phyloP scores from a whole-genome alignment of 2,329 filamentous ascomycete genomes.

The Paramyrothecium roridum region DNA sequence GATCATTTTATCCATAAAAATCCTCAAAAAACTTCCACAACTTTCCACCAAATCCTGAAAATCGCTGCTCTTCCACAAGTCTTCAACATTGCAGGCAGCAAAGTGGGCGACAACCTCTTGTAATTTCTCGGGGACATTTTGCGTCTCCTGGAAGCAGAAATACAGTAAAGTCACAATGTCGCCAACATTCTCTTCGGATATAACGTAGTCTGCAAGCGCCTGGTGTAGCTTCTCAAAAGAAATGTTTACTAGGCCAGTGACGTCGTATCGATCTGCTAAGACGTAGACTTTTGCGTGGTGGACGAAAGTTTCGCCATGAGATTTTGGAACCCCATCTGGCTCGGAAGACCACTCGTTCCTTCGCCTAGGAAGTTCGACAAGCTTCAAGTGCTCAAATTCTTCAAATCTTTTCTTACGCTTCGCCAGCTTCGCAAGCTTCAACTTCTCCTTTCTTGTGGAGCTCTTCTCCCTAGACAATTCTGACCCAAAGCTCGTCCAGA shows the following conservation, averaged over 20 bases:
- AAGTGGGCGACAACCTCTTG: conserved; percentile 6
- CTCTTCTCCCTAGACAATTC: too few species aligned
- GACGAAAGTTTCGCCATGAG: conserved; percentile 4
- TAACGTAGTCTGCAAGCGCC: background rate
- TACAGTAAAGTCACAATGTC: conserved; percentile 4
- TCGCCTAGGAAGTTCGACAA: background rate
- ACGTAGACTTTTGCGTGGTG: conserved; percentile 7
- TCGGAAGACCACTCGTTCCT: background rate
- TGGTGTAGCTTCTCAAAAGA: conserved; percentile 6
- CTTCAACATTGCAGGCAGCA: conserved; percentile 7
- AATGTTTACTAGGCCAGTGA: conserved; percentile 3
- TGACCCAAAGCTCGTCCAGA: background rate
- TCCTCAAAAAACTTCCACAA: conserved; percentile 2
- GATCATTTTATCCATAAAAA: background rate
- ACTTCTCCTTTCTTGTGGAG: too few species aligned
- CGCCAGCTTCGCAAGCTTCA: too few species aligned
- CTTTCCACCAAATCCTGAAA: conserved; percentile 7
- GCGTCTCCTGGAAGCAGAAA: conserved; percentile 5
- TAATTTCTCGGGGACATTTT: conserved; percentile 2
- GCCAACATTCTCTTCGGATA: background rate
- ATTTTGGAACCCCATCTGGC: background rate
- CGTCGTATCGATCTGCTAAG: conserved; percentile 10
- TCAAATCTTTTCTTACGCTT: background rate
- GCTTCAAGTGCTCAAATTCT: background rate
- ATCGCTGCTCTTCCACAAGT: conserved; percentile 6